These are phyloP conservation scores for Ceratocystis cubensis DNA, from an alignment of 2,329 filamentous ascomycete genomes.

Conservation along the genomic window DNA sequence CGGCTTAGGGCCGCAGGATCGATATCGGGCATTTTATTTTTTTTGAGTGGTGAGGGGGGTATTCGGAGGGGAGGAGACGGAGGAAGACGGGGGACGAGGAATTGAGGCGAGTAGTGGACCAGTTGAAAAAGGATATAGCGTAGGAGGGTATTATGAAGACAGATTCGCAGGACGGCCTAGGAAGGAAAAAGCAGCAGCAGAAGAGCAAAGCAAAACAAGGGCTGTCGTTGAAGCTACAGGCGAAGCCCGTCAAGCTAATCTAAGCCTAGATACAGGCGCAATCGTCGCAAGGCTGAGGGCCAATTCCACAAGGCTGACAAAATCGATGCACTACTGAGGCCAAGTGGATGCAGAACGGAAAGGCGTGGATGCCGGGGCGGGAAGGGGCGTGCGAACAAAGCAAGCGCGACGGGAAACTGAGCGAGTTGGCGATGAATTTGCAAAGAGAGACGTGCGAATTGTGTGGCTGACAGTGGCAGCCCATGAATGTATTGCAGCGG, in stretches of 20 bases:
- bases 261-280: not conserved
- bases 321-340: not conserved
- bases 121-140: too few relatives aligned
- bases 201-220: not conserved
- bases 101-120: not conserved
- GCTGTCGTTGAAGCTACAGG: not conserved
- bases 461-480: slow-evolving; percentile 3
- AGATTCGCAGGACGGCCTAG: not conserved
- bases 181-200: slow-evolving; percentile 14
- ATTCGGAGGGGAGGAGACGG: slow-evolving; percentile 21
- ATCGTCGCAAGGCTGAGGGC: slow-evolving; percentile 15
- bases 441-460: not conserved
- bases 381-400: slow-evolving; percentile 5
- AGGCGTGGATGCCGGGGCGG: not conserved
- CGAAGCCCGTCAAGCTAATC: not conserved
- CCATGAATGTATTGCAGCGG: not conserved
- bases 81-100: slow-evolving; percentile 17
- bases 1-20: slow-evolving; percentile 57
- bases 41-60: too few relatives aligned
- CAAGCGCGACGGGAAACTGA: not conserved
- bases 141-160: too few relatives aligned
- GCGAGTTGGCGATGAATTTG: not conserved
- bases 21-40: slow-evolving; percentile 49
- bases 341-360: not conserved
- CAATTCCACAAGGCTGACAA: slow-evolving; percentile 14